Evolutionary conservation across 2,329 filamentous ascomycete species (phyloP).

Genomic region (Cladophialophora yegresii): DNA sequence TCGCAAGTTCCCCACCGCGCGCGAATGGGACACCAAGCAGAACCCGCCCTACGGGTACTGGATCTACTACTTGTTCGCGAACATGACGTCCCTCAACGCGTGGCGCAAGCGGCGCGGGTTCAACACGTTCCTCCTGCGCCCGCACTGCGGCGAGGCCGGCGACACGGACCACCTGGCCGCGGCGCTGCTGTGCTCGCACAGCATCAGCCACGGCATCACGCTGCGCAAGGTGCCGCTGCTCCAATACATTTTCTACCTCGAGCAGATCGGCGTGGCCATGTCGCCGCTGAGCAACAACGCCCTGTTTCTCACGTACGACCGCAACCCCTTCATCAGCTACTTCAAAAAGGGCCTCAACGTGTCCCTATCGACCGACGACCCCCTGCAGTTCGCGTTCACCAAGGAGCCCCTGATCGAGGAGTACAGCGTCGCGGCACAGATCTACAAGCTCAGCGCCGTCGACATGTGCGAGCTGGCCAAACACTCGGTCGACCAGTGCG

Average conservation of each 20-base stretch:
- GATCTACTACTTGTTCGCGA: constrained; percentile 96
- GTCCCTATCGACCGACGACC: constrained; percentile 93
- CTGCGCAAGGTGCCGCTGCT: constrained; percentile 91
- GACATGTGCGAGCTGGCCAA: constrained; percentile 99
- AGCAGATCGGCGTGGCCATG: constrained; percentile 98
- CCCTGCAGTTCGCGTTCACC: constrained; percentile 95
- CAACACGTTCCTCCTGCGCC: constrained; percentile 90
- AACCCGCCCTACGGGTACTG: constrained; percentile 99
- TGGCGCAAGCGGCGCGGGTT: constrained; percentile 90
- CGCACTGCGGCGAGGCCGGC: constrained; percentile 94
- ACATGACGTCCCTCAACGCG: constrained; percentile 86
- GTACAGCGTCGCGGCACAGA: constrained; percentile 95
- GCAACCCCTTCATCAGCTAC: constrained; percentile 94
- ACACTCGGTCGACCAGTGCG: constrained; percentile 91
- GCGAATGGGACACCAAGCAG: constrained; percentile 84
- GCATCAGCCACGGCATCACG: constrained; percentile 91
- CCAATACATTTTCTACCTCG: constrained; percentile 96
- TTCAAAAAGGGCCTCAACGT: constrained; percentile 95
- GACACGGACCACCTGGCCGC: constrained; percentile 95
- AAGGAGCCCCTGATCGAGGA: constrained; percentile 98
- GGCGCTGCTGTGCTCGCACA: constrained; percentile 88
- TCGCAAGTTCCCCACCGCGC: constrained; percentile 90
- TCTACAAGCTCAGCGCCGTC: constrained; percentile 94
- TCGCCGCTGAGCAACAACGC: constrained; percentile 99
- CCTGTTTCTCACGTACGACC: constrained; percentile 91